Base-by-base conservation (phyloP, 805 yeast species). In the Dipodascopsis uninucleata region DNA sequence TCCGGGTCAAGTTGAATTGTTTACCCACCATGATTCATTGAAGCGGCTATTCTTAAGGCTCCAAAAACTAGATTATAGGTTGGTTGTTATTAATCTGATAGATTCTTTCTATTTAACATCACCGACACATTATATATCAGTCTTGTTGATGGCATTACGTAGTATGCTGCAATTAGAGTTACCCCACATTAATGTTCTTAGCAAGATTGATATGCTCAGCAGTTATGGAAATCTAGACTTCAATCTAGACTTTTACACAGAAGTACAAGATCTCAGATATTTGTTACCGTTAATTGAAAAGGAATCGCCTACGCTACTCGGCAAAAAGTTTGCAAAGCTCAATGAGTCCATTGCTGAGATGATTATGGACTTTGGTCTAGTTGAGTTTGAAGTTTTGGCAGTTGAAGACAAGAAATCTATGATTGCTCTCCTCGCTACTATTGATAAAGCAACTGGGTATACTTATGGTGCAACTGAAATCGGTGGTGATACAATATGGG, bases 401-500 rank as follows among this genome's bases (percentile, higher is more conserved):
- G 83, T 93, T 3, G 97, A 93, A 58, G 94, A 93, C 63, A 93
- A 93, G 60, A 78, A 80, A 48, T 79, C 93, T 25, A 93, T 93
- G 97, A 89, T 93, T 24, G 75, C 82, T 39, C 65, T 93, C 28
- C 72, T 93, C 34, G 72, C 83, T 12, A 71, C 78, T 1, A 78
- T 93, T 7, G 99, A 93, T 61, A 89, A 85, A 61, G 90, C 97
- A 2, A 85, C 82, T 57, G 99, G 99, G 0, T 93, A 93, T 61
- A 75, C 85, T 55, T 87, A 86, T 69, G 99, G 99, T 0, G 71
- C 89, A 1, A 85, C 88, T 24, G 99, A 93, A 57, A 73, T 90
- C 5, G 96, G 97, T 1, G 98, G 97, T n/a, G 99, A 93, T 61
- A 78, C 90, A 0, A 79, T 93, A 1, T 93, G 98, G 98, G 85